phyloP scores from a whole-genome alignment of 2,329 filamentous ascomycete genomes.

The Penicillium sp. region DNA sequence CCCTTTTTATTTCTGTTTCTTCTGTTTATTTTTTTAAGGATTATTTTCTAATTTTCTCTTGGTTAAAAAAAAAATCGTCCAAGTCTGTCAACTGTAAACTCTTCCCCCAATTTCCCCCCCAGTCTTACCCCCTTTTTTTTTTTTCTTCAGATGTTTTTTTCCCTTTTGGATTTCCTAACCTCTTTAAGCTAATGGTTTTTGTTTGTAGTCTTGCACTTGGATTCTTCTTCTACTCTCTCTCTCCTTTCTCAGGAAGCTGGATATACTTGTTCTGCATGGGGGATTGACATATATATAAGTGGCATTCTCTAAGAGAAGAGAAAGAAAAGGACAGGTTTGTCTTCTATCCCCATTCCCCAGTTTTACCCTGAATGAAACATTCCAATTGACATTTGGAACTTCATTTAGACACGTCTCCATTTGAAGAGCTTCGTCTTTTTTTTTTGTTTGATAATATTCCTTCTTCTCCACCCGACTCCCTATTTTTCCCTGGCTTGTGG shows the following conservation, averaged over 20 bases:
- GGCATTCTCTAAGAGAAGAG: slow-evolving; percentile 15
- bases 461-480: slow-evolving; percentile 2
- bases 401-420: slow-evolving; percentile 33
- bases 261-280: slow-evolving; percentile 4
- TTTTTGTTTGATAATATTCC: slow-evolving; percentile 16
- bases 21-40: slow-evolving; percentile 7
- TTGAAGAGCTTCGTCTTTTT: slow-evolving; percentile 22
- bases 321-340: slow-evolving; percentile 15
- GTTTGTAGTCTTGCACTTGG: slow-evolving; percentile 18
- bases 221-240: slow-evolving; percentile 9
- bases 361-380: slow-evolving; percentile 25
- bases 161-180: slow-evolving; percentile 18
- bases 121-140: slow-evolving; percentile 19
- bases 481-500: slow-evolving; percentile 7
- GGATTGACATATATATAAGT: slow-evolving; percentile 15
- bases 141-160: slow-evolving; percentile 9
- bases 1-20: slow-evolving; percentile 30
- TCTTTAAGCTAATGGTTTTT: slow-evolving; percentile 23
- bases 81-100: slow-evolving; percentile 3
- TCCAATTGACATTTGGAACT: slow-evolving; percentile 31
- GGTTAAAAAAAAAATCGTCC: not conserved
- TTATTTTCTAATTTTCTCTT: slow-evolving; percentile 3
- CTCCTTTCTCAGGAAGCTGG: slow-evolving; percentile 6
- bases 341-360: slow-evolving; percentile 12
- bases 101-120: slow-evolving; percentile 16